Percentiles rank a stretch among this genome's conserved stretches.
These are phyloP conservation scores for Exophiala sideris DNA, from an alignment of 2,329 filamentous ascomycete species.

Conservation along the genomic window DNA sequence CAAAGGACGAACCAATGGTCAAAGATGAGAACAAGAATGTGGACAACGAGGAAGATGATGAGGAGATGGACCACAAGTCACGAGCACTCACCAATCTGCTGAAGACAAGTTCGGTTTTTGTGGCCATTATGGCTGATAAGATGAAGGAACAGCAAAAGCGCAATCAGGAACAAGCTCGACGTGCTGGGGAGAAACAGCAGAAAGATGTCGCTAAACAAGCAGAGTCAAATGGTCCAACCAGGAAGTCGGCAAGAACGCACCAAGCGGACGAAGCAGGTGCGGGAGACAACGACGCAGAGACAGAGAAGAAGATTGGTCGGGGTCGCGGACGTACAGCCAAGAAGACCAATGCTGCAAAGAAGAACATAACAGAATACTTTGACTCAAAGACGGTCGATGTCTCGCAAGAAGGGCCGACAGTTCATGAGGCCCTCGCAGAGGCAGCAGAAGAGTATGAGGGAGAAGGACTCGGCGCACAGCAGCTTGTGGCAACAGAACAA, in stretches of 20 bases:
- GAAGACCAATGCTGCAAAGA: conserved; percentile 29
- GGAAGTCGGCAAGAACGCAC: conserved; percentile 22
- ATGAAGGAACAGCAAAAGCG: conserved; percentile 45
- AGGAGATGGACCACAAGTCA: conserved; percentile 43
- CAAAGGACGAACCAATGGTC: conserved; percentile 3
- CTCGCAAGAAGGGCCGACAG: conserved; percentile 50
- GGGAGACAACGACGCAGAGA: conserved; percentile 25
- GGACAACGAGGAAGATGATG: conserved; percentile 31
- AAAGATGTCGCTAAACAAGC: conserved; percentile 31
- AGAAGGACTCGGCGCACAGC: conserved; percentile 60
- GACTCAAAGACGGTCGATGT: conserved; percentile 57
- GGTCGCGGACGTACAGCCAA: conserved; percentile 17
- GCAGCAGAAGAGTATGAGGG: conserved; percentile 57
- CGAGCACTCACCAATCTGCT: conserved; percentile 45
- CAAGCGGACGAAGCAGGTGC: conserved; percentile 1
- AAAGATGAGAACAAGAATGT: conserved; percentile 21
- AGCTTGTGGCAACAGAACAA: conserved; percentile 77
- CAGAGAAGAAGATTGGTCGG: conserved; percentile 27
- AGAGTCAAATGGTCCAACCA: conserved; percentile 19
- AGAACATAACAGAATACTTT: conserved; percentile 56
- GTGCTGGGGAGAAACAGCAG: conserved; percentile 36
- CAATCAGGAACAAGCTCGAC: conserved; percentile 43
- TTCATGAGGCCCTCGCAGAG: conserved; percentile 57
- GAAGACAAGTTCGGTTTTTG: conserved; percentile 47
- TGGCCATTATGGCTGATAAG: conserved; percentile 49